Evolutionary conservation across 139 green algal genomes (phyloP).

Genomic region (Helicosporidium sp.): DNA sequence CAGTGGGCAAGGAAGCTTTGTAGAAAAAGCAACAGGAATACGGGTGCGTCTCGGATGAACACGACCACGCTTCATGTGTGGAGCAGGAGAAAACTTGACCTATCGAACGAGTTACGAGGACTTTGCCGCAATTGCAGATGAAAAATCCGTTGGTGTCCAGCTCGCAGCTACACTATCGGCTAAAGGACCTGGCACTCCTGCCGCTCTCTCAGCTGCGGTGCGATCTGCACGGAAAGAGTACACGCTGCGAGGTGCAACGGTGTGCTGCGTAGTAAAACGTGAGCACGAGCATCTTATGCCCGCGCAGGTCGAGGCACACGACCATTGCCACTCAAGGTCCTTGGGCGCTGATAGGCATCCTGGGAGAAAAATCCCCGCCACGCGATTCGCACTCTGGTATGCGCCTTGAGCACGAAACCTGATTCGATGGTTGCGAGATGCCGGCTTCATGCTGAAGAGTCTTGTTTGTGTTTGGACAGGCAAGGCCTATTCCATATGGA

Average conservation of each 20-base stretch:
- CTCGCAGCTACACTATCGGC: constrained; percentile 14
- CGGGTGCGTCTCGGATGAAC: constrained; percentile 8
- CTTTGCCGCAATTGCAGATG: constrained; percentile 11
- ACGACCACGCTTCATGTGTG: constrained; percentile 10
- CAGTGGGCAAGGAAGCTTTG: background rate
- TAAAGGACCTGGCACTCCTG: constrained; percentile 9
- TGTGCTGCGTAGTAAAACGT: too few relatives aligned
- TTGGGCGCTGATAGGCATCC: too few relatives aligned
- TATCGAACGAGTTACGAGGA: background rate
- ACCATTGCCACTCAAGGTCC: too few relatives aligned
- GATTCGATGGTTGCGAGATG: background rate
- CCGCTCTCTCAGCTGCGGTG: constrained; percentile 14
- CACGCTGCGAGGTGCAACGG: too few relatives aligned
- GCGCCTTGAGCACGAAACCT: too few relatives aligned
- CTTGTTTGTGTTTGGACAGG: constrained; percentile 1
- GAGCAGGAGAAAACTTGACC: constrained; percentile 11
- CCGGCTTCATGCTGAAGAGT: background rate
- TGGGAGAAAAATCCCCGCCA: constrained; percentile 18
- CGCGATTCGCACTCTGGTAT: constrained; percentile 5
- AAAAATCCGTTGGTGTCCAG: constrained; percentile 23
- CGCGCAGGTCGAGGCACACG: constrained; percentile 4
- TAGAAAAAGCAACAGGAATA: too few relatives aligned
- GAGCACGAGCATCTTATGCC: too few relatives aligned
- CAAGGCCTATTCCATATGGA: constrained; percentile 20
- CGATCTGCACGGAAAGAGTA: too few relatives aligned